Evolutionary conservation across 805 yeast species (phyloP), one percentile per base, ranked within the genome.

Genomic region (Kurtzmaniella cleridarum): DNA sequence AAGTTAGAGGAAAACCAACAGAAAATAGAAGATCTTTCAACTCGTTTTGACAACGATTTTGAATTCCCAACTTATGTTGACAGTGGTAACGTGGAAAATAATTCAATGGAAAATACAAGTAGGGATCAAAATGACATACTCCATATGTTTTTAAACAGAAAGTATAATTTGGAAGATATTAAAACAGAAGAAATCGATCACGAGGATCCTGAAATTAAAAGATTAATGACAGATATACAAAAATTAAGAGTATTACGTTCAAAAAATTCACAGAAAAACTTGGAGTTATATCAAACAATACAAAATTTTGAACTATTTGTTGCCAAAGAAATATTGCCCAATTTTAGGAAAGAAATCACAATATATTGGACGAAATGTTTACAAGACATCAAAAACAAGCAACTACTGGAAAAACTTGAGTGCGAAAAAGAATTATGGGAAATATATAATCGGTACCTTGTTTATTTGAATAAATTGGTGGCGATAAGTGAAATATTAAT

Each of bases 251-350:
- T 31, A 6, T 36, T 66, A 5, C 48, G 51, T 30, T 41, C 40
- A 14, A 39, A 38, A 17, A 57, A 57, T 17, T 37, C 23, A 9
- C 33, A 28, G n/a, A 51, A 46, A 24, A 66, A 65, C 41, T 18
- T 39, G 16, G 48, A 61, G 26, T 43, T 63, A 5, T 39, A 48
- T 12, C 36, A 43, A 26, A 41, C 62, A 0, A 42, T 60, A 11
- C 40, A 48, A 15, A 53, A 53, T 16, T 67, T 65, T 47, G 69
- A 65, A 37, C 36, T 33, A 16, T 52, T 61, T n/a, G 48, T 65
- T 3, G 40, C 52, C 2, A 49, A 45, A 11, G 49, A 48, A 15
- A 42, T 66, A 8, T 33, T 64, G 8, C 71, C 71, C 1, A 39
- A 43, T 23, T 46, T 66, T 16, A 43, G 66, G 12, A 34, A 38